These are phyloP conservation scores for Alternaria brassicicola DNA, from an alignment of 2,329 filamentous ascomycete genomes.

Conservation along the genomic window DNA sequence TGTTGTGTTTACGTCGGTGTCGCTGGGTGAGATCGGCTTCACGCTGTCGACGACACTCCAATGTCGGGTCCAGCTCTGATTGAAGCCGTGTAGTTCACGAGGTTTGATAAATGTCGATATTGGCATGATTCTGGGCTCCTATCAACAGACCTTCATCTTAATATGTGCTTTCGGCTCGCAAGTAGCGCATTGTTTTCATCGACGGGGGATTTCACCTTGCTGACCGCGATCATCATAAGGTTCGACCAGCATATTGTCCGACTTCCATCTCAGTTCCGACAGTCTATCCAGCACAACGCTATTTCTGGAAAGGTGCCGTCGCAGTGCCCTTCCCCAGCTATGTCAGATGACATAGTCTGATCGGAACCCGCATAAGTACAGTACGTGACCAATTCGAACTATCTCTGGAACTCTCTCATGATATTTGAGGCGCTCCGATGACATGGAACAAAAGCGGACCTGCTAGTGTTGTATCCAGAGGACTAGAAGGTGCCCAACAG, in stretches of 20 bases:
- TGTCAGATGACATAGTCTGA: neutral
- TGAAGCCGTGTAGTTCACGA: neutral
- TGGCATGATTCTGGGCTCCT: neutral
- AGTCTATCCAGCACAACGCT: neutral
- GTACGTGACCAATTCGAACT: constrained; percentile 38
- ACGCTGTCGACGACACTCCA: neutral
- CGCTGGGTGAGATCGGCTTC: neutral
- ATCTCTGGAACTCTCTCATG: constrained; percentile 48
- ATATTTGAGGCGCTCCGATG: constrained; percentile 47
- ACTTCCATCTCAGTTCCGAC: neutral
- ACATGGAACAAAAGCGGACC: constrained; percentile 32
- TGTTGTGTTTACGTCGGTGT: neutral
- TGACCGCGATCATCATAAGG: neutral
- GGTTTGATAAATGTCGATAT: neutral
- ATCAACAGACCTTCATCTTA: neutral
- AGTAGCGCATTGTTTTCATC: neutral
- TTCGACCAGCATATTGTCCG: neutral
- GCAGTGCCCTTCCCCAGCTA: neutral
- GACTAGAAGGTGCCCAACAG: neutral
- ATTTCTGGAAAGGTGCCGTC: neutral
- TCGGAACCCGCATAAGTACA: neutral
- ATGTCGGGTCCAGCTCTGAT: constrained; percentile 2
- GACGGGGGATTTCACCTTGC: neutral
- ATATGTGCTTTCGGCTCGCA: neutral
- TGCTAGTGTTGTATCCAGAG: constrained; percentile 10